Percentiles rank a stretch among this genome's conserved stretches.
Evolutionary conservation across 192 early-diverging fungal genomes (phyloP).

Genomic region (Dissophora globulifera): DNA sequence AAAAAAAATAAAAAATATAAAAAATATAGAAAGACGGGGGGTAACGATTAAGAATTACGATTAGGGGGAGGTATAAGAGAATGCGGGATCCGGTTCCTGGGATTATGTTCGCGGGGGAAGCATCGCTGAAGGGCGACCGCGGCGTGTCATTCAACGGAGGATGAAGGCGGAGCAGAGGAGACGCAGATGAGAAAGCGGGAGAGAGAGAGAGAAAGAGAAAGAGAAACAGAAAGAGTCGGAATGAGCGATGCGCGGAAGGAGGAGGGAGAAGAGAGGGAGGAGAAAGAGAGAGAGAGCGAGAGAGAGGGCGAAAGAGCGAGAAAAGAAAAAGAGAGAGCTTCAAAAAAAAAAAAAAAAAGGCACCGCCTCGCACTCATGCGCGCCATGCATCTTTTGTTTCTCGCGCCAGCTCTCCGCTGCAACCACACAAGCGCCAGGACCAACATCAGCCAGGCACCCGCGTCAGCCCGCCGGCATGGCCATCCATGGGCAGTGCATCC

Average conservation of each 20-base stretch:
- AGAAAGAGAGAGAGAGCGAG: constrained; percentile 1
- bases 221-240: neutral
- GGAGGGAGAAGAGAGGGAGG: neutral
- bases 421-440: too few species aligned
- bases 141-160: neutral
- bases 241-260: neutral
- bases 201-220: neutral
- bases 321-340: constrained; percentile 1
- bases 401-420: too few species aligned
- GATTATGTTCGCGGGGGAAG: neutral
- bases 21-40: neutral
- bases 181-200: neutral
- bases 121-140: neutral
- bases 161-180: neutral
- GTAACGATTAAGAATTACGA: too few species aligned
- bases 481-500: too few species aligned
- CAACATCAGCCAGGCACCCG: too few species aligned
- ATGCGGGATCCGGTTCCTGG: neutral
- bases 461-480: too few species aligned
- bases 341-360: neutral
- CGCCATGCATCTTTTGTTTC: neutral
- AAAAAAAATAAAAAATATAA: neutral
- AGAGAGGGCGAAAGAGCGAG: neutral
- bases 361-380: neutral
- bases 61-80: too few species aligned